A percentile compares a stretch with the other conserved stretches of the same genome.
These are phyloP conservation scores for Spatholobus suberectus DNA, from an alignment of 306 rosid species.

Conservation along the genomic window DNA sequence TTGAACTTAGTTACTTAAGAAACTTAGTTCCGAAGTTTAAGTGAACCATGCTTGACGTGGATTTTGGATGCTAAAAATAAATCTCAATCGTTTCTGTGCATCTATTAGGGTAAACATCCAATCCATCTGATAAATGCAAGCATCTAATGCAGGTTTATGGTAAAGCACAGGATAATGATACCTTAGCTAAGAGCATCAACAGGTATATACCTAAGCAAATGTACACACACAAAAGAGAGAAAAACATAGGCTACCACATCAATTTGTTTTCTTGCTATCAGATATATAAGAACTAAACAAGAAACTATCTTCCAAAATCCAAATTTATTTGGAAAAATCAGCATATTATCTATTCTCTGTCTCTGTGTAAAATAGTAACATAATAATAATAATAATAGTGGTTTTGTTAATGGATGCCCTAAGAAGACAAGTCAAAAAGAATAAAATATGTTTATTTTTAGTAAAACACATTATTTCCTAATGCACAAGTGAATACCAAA, in stretches of 20 bases:
- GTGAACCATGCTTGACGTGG: neutral
- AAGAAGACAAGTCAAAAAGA: neutral
- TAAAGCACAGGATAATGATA: neutral
- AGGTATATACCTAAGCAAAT: neutral
- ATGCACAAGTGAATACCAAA: neutral
- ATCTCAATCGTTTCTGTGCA: neutral
- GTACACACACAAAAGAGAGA: neutral
- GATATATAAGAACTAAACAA: constrained; percentile 22
- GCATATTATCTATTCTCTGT: neutral
- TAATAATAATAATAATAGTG: neutral
- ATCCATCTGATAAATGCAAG: constrained; percentile 19
- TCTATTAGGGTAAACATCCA: neutral
- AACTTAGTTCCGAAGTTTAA: neutral
- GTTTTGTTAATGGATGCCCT: neutral
- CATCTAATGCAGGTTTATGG: neutral
- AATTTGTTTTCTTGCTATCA: constrained; percentile 9
- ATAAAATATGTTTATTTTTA: neutral
- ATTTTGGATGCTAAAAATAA: constrained; percentile 17
- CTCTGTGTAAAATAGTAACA: neutral
- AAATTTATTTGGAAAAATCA: constrained; percentile 11
- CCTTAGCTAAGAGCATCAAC: neutral
- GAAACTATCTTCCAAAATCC: neutral
- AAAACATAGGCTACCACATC: neutral
- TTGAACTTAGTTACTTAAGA: neutral
- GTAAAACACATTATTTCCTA: neutral